Base-by-base conservation (phyloP, 208 protist species). In the Trypanosoma caninum region DNA sequence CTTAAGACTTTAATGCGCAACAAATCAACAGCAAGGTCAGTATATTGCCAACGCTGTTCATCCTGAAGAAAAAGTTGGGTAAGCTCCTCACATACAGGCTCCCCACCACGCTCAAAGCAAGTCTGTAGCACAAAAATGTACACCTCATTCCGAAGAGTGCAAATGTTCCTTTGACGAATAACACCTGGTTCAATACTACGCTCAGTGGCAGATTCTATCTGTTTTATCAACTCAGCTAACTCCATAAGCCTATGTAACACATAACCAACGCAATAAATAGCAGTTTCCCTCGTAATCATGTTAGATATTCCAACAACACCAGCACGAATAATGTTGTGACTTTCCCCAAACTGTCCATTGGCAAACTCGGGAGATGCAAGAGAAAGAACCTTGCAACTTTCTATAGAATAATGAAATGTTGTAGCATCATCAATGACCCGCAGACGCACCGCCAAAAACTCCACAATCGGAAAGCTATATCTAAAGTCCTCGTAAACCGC, bases 401-500 rank as follows among this genome's bases (percentile, higher is more conserved):
- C 74, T 37, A 18, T 59, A 18, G 56, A 54, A 56, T 87, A 82
- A 72, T 92, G 80, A 20, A 70, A 69, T 37, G 70, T 54, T 27
- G 88, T 80, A 0, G 75, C 81, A 46, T 92, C 82, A 60, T 97
- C 89, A 37, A 92, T 60, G 45, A 55, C 63, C 44, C 78, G 80
- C 41, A 95, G 64, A 54, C 69, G 47, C 34, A 61, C 68, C 18
- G 47, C 78, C 45, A 97, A 83, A 22, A 87, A 69, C 5, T 80
- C 72, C 33, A 97, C 72, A 23, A 78, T 83, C 18, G 91, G 89
- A 25, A 89, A 53, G 41, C 82, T 76, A 61, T 84, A 91, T 50
- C 72, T 83, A 68, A 98, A 99, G 48, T 98, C 92, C 23, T 90
- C 79, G 78, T 97, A 99, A 9, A 98, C 89, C n/a, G 78, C 62